A percentile compares a stretch with the other conserved stretches of the same genome.
Conservation (phyloP, 768 basidiomycete species). For the Suillus brevipes region DNA sequence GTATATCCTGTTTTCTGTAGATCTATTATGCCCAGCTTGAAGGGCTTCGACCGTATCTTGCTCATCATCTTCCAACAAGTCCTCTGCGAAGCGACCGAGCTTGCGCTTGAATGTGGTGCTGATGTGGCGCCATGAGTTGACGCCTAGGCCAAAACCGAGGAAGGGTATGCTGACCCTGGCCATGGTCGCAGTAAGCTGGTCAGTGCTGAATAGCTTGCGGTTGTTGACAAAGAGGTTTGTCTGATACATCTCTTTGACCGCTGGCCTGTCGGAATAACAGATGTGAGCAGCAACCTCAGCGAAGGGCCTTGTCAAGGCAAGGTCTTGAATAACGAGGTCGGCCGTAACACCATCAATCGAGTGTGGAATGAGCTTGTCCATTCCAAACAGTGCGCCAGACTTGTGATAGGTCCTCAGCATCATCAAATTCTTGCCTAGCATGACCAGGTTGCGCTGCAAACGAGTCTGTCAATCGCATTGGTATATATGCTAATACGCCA, state of each 20-base stretch:
- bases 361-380: conserved; percentile 31
- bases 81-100: conserved; percentile 9
- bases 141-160: conserved; percentile 11
- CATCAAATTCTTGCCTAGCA: neutral
- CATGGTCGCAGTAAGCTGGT: neutral
- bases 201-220: conserved; percentile 13
- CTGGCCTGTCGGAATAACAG: neutral
- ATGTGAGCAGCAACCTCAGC: conserved; percentile 12
- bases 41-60: conserved; percentile 20
- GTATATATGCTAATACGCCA: neutral
- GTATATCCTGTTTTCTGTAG: conserved; percentile 27
- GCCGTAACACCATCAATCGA: conserved; percentile 22
- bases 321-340: conserved; percentile 29
- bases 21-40: conserved; percentile 24
- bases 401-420: conserved; percentile 17
- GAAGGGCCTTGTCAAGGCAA: conserved; percentile 22
- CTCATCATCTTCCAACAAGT: conserved; percentile 7
- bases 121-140: conserved; percentile 21
- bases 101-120: conserved; percentile 23
- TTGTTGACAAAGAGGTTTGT: conserved; percentile 14
- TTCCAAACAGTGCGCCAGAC: conserved; percentile 7
- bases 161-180: neutral
- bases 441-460: neutral
- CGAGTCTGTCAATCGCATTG: neutral
- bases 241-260: neutral